These are phyloP conservation scores for Sclerotinia subarctica DNA, from an alignment of 2,329 filamentous ascomycete species.

Conservation along the genomic window DNA sequence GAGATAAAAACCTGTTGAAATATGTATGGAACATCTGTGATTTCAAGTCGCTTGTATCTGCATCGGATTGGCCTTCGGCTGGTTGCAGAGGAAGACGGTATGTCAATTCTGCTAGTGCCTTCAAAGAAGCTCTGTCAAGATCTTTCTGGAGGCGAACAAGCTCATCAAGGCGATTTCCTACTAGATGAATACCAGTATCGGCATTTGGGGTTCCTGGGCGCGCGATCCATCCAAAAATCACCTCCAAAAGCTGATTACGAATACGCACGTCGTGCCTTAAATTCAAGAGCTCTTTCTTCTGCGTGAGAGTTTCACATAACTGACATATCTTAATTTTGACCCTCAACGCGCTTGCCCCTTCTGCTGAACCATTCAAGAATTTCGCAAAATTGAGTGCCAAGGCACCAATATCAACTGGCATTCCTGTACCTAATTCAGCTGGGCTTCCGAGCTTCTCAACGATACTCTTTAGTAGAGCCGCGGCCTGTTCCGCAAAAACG, in stretches of 20 bases:
- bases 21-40: constrained; percentile 70
- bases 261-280: constrained; percentile 66
- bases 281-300: constrained; percentile 65
- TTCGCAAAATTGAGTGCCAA: constrained; percentile 65
- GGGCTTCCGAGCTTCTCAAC: constrained; percentile 63
- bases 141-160: constrained; percentile 58
- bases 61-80: constrained; percentile 62
- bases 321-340: constrained; percentile 70
- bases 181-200: constrained; percentile 38
- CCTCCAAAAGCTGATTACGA: constrained; percentile 65
- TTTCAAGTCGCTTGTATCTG: constrained; percentile 64
- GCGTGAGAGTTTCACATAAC: constrained; percentile 61
- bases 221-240: constrained; percentile 66
- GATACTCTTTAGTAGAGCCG: constrained; percentile 59
- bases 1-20: constrained; percentile 65
- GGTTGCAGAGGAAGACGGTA: constrained; percentile 65
- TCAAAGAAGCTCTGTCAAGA: constrained; percentile 63
- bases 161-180: constrained; percentile 54
- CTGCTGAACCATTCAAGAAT: constrained; percentile 58
- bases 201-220: constrained; percentile 54
- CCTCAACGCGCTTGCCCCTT: constrained; percentile 54
- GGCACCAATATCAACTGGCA: constrained; percentile 61
- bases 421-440: constrained; percentile 58
- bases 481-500: constrained; percentile 65
- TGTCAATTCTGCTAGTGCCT: constrained; percentile 62